A percentile compares a stretch with the other conserved stretches of the same genome.
Evolutionary conservation across 129 eudicot genomes (phyloP).

Genomic region (Ambrosia trifida): DNA sequence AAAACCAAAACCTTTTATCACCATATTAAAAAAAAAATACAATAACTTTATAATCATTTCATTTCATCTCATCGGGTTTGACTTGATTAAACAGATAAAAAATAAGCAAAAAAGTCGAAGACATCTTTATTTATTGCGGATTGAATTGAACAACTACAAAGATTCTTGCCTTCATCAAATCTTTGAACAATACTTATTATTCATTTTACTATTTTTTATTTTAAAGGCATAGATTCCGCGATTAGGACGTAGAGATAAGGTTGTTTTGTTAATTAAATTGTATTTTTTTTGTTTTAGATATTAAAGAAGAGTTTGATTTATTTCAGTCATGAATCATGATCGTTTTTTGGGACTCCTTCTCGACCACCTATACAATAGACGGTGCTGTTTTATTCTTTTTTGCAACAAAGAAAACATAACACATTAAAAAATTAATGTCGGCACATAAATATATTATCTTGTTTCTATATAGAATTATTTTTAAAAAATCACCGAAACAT

Average conservation of each 20-base stretch:
- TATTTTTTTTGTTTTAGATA: slow-evolving; percentile 2
- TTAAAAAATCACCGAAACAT: neutral
- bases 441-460: neutral
- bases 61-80: neutral
- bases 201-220: slow-evolving; percentile 7
- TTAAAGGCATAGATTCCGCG: slow-evolving; percentile 41
- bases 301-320: neutral
- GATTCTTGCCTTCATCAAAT: slow-evolving; percentile 47
- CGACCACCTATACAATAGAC: neutral
- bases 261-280: slow-evolving; percentile 6
- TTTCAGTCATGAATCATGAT: neutral
- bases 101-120: neutral
- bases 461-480: neutral
- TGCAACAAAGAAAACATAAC: neutral
- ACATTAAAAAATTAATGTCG: neutral
- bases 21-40: too few relatives aligned
- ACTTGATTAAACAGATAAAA: neutral
- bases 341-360: neutral
- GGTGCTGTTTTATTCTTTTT: neutral
- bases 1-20: too few relatives aligned
- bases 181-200: slow-evolving; percentile 35
- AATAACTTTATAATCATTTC: too few relatives aligned
- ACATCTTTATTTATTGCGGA: neutral
- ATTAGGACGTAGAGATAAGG: slow-evolving; percentile 31
- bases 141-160: slow-evolving; percentile 38